Percentiles rank a stretch among this genome's conserved stretches.
phyloP scores from a whole-genome alignment of 1,139 yeast species.

The Taphrina populina region DNA sequence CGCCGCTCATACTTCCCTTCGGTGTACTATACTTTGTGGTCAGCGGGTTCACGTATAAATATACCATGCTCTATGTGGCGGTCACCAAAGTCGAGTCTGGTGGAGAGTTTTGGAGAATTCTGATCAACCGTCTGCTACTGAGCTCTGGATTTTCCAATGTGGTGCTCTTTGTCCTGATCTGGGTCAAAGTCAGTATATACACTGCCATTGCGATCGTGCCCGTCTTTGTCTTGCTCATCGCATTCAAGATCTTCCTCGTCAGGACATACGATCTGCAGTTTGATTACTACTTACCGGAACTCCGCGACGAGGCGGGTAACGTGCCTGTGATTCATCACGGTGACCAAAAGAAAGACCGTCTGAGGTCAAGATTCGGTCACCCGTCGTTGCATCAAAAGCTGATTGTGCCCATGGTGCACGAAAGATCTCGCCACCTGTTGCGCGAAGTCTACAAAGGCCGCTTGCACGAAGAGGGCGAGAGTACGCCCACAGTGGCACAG shows the following conservation, averaged over 20 bases:
- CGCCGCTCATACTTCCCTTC: conserved; percentile 47
- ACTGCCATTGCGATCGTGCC: conserved; percentile 46
- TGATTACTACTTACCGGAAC: conserved; percentile 43
- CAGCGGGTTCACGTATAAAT: conserved; percentile 46
- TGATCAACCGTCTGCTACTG: conserved; percentile 46
- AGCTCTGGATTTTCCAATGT: conserved; percentile 47
- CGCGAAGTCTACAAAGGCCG: conserved; percentile 38
- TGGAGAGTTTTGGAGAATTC: conserved; percentile 48
- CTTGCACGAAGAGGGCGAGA: conserved; percentile 20
- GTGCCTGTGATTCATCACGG: conserved; percentile 31
- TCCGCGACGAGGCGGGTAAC: conserved; percentile 40
- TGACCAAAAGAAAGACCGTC: conserved; percentile 39
- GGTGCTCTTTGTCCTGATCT: conserved; percentile 46
- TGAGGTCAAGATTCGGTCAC: conserved; percentile 43
- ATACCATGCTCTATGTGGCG: conserved; percentile 46
- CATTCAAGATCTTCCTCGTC: conserved; percentile 43
- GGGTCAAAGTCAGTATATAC: conserved; percentile 41
- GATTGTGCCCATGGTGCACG: conserved; percentile 46
- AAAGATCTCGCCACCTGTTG: conserved; percentile 42
- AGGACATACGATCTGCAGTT: conserved; percentile 42
- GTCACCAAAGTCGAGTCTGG: conserved; percentile 48
- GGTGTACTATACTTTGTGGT: conserved; percentile 44
- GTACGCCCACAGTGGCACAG: conserved; percentile 17
- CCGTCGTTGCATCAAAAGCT: conserved; percentile 43
- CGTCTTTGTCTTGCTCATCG: conserved; percentile 42